Conservation (phyloP, 371 early-diverging fungal species). For the Gilbertella persicaria region DNA sequence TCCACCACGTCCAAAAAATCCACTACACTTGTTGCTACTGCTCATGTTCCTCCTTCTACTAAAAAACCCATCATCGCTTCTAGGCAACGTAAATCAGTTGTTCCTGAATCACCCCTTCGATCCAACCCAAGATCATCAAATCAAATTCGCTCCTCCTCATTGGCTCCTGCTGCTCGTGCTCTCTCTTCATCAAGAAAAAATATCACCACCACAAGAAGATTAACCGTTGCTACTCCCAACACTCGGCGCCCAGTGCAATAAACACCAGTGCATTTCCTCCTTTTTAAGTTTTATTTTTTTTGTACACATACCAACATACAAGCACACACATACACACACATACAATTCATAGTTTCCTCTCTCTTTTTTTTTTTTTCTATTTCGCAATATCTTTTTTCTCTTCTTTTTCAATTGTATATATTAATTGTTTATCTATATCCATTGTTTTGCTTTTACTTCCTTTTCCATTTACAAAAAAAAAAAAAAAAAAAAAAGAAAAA, state of each 20-base stretch:
- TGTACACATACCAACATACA: neutral
- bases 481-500: too few relatives aligned
- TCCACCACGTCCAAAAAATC: neutral
- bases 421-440: too few relatives aligned
- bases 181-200: neutral
- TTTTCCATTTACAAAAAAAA: too few relatives aligned
- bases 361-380: too few relatives aligned
- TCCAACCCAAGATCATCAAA: neutral
- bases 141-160: neutral
- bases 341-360: too few relatives aligned
- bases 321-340: too few relatives aligned
- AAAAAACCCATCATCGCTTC: too few relatives aligned
- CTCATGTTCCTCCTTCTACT: too few relatives aligned
- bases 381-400: too few relatives aligned
- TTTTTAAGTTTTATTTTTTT: neutral
- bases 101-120: neutral
- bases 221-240: neutral
- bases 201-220: neutral
- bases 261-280: neutral
- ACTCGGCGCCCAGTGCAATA: neutral
- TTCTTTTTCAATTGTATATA: too few relatives aligned
- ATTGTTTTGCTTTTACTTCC: too few relatives aligned
- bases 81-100: neutral
- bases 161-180: neutral
- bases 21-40: neutral